These are phyloP conservation scores for Naganishia antarctica DNA, from an alignment of 768 basidiomycete species.

Conservation along the genomic window DNA sequence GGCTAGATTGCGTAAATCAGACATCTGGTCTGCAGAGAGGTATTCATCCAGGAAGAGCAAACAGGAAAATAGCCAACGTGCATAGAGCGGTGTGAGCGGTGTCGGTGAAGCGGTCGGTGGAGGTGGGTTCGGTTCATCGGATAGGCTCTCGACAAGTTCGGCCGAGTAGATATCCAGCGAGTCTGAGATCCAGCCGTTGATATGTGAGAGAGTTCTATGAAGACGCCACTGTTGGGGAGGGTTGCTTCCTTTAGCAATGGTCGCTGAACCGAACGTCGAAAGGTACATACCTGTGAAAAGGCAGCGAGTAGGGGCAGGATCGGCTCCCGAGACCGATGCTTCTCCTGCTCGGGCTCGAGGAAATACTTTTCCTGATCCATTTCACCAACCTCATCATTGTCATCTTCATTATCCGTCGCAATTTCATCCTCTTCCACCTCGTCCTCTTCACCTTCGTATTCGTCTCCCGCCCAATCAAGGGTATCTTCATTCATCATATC, in stretches of 20 bases:
- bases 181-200: slow-evolving; percentile 8
- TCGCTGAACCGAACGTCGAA: background rate
- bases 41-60: slow-evolving; percentile 36
- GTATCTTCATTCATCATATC: slow-evolving; percentile 1
- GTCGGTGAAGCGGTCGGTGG: background rate
- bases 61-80: slow-evolving; percentile 44
- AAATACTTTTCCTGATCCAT: slow-evolving; percentile 11
- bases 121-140: background rate
- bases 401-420: slow-evolving; percentile 52
- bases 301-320: slow-evolving; percentile 19
- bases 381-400: slow-evolving; percentile 32
- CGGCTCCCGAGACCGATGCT: slow-evolving; percentile 35
- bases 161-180: slow-evolving; percentile 1
- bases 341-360: slow-evolving; percentile 30
- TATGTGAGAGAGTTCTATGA: background rate
- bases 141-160: slow-evolving; percentile 1
- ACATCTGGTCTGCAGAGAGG: slow-evolving; percentile 36
- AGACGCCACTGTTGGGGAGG: background rate
- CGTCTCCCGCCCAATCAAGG: background rate
- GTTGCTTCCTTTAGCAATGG: background rate
- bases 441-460: slow-evolving; percentile 53
- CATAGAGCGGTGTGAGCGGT: slow-evolving; percentile 32
- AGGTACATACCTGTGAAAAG: slow-evolving; percentile 15
- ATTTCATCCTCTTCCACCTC: slow-evolving; percentile 39
- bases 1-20: slow-evolving; percentile 37